Evolutionary conservation across 1,284 basidiomycete genomes (phyloP), one percentile per base, ranked within the genome.

Genomic region (Heterobasidion occidentale): DNA sequence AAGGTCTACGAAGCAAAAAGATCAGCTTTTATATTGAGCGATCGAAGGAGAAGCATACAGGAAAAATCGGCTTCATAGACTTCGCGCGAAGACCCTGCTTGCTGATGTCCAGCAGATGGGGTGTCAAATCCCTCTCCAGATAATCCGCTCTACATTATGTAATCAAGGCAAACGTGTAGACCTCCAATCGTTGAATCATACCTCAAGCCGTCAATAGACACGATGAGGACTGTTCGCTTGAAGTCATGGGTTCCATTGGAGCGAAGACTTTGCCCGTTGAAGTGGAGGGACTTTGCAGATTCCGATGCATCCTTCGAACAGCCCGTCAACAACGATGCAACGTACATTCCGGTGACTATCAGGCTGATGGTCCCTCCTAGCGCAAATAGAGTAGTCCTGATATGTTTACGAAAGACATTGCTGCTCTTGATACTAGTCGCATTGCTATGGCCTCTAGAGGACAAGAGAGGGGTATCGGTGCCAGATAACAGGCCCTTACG

Each of bases 141-240:
- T 94, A 94, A 64, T 90, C 86, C 46, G 92, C 89, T 58, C 91
- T 90, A 52, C 51, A 46, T 17, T 20, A 27, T 7, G 33, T 27
- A 33, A 35, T 51, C 46, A 48, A 44, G 38, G 49, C 17, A 49
- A 51, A 47, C n/a, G 15, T 20, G 27, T 51, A 34, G 50, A 53
- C 33, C 15, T 27, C 27, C 27, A 20, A 49, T n/a, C 46, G 19
- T 42, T 52, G 9, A 46, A 34, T 71, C 80, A 36, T 64, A 84
- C 88, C 90, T 79, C 46, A 94, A 72, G 0, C 92, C 92, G 66
- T 95, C 92, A 46, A 95, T 90, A 36, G 91, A 93, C 20, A 95
- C 83, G 52, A 95, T 78, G 20, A 95, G 67, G 14, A 93, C 89
- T 0, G 90, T 94, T 62, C 83, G 77, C 71, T 78, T 85, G 71